These are phyloP conservation scores for Endocarpon pusillum DNA, from an alignment of 495 filamentous ascomycete genomes.

Conservation along the genomic window DNA sequence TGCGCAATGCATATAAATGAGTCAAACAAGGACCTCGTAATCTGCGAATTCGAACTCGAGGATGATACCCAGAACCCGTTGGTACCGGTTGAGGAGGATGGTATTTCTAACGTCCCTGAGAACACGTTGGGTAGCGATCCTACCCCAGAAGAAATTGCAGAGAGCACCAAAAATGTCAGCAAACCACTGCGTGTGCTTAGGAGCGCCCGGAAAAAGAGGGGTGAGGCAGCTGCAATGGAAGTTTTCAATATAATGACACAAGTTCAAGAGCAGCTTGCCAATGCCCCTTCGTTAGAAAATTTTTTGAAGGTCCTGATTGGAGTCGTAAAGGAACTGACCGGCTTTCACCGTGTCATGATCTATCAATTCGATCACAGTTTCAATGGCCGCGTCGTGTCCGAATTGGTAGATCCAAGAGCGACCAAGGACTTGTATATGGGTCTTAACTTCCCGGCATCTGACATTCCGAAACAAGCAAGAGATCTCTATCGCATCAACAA, in stretches of 20 bases:
- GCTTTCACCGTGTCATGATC: conserved; percentile 85
- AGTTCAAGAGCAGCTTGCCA: conserved; percentile 62
- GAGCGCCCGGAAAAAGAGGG: conserved; percentile 57
- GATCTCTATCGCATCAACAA: conserved; percentile 71
- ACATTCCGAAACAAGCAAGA: conserved; percentile 75
- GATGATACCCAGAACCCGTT: conserved; percentile 62
- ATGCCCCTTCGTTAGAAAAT: conserved; percentile 44
- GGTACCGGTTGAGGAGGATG: conserved; percentile 35
- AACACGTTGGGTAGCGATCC: conserved; percentile 58
- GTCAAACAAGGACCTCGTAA: conserved; percentile 47
- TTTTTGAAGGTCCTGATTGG: conserved; percentile 62
- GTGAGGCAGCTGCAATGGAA: conserved; percentile 82
- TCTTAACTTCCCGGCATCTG: conserved; percentile 77
- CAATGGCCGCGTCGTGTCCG: conserved; percentile 77
- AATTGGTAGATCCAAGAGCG: conserved; percentile 63
- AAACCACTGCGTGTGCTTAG: conserved; percentile 65
- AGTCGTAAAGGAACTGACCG: conserved; percentile 71
- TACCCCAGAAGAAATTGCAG: conserved; percentile 51
- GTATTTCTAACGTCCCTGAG: conserved; percentile 40
- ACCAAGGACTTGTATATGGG: conserved; percentile 82
- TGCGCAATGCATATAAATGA: conserved; percentile 68
- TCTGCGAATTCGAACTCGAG: conserved; percentile 87
- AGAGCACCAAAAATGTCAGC: conserved; percentile 55
- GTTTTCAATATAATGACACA: conserved; percentile 86
- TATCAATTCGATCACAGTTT: conserved; percentile 78